Evolutionary conservation across 306 rosid species (phyloP).

Genomic region (Prunus armeniaca): DNA sequence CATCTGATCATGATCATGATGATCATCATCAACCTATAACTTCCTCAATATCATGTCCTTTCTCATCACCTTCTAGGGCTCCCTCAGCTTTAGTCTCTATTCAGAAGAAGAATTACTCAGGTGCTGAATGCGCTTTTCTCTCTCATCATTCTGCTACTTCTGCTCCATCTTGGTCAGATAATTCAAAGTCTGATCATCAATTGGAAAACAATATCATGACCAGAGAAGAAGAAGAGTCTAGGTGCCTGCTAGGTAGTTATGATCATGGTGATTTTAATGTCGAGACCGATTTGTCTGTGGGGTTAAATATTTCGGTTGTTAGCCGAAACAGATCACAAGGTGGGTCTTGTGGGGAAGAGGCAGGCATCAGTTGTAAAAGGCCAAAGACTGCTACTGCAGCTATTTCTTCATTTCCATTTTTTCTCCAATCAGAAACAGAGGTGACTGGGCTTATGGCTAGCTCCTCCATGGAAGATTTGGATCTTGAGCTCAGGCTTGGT

Average conservation of each 20-base stretch:
- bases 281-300: constrained; percentile 55
- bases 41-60: neutral
- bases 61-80: constrained; percentile 7
- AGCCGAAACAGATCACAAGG: constrained; percentile 24
- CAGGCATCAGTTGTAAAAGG: constrained; percentile 35
- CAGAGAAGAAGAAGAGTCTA: constrained; percentile 20
- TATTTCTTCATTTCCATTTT: constrained; percentile 24
- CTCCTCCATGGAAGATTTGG: constrained; percentile 56
- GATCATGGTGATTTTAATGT: constrained; percentile 28
- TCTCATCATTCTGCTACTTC: constrained; percentile 16
- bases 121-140: constrained; percentile 6
- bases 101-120: neutral
- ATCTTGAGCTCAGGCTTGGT: constrained; percentile 95
- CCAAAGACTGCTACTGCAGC: constrained; percentile 25
- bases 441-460: constrained; percentile 24
- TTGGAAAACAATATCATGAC: constrained; percentile 18
- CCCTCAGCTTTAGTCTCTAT: constrained; percentile 2
- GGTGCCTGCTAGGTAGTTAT: constrained; percentile 8
- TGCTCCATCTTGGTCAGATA: neutral
- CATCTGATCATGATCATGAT: neutral
- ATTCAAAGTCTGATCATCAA: constrained; percentile 20
- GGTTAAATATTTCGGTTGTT: constrained; percentile 37
- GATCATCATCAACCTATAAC: neutral
- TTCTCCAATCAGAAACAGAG: constrained; percentile 34
- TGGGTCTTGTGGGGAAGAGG: constrained; percentile 29